These are phyloP conservation scores for Pseudisothecium myosuroides DNA, from an alignment of 225 moss, liverwort and hornwort species.

Conservation along the genomic window DNA sequence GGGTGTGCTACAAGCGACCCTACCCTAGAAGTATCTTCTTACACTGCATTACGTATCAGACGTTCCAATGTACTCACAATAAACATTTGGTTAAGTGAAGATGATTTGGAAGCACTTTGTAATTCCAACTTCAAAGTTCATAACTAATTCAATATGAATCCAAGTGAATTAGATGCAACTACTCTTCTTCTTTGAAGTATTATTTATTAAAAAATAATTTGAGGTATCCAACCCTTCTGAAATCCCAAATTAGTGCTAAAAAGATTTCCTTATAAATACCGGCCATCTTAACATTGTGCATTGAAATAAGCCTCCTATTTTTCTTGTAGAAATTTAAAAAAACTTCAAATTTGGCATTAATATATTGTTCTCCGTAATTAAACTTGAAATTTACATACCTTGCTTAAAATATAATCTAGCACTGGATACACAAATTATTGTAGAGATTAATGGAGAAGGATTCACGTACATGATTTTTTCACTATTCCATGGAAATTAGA, in stretches of 20 bases:
- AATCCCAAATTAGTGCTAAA: not conserved
- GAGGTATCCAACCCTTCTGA: not conserved
- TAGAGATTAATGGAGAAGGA: not conserved
- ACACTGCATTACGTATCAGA: not conserved
- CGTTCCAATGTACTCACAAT: not conserved
- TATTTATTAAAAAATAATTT: not conserved
- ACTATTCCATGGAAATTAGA: not conserved
- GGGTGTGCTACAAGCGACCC: accelerated
- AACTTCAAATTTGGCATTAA: not conserved
- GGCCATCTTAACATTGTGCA: accelerated
- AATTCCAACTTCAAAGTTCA: not conserved
- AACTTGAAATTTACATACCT: not conserved
- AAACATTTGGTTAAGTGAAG: accelerated
- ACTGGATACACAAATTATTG: not conserved
- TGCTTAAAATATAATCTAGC: not conserved
- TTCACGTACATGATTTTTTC: accelerated
- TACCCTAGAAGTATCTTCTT: not conserved
- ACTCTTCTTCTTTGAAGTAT: not conserved
- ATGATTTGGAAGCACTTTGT: not conserved
- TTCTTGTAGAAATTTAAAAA: not conserved
- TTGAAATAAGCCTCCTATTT: too few relatives aligned
- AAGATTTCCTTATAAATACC: not conserved
- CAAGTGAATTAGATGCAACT: not conserved
- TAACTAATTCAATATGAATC: not conserved
- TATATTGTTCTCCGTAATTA: not conserved